A percentile compares a stretch with the other conserved stretches of the same genome.
phyloP scores from a whole-genome alignment of 176 grass and related monocot species.

The Elymus sibiricus region DNA sequence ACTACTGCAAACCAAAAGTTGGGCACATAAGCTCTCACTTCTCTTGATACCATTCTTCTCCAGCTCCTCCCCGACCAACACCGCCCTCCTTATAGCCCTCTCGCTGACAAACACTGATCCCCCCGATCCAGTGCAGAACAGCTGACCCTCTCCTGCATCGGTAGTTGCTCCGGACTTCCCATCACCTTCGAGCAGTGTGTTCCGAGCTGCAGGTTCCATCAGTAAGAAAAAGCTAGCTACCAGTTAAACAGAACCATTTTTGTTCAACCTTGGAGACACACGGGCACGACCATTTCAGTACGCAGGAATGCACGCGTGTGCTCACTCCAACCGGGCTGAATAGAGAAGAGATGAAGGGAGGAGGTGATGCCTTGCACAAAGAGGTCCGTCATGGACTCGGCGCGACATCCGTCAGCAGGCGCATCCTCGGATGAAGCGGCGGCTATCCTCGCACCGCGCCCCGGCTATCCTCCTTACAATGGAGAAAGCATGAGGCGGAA shows the following conservation, averaged over 20 bases:
- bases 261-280: not conserved
- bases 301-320: not conserved
- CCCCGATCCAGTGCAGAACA: slow-evolving; percentile 37
- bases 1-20: not conserved
- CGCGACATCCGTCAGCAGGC: not conserved
- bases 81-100: slow-evolving; percentile 9
- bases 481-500: too few species aligned
- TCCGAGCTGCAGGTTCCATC: slow-evolving; percentile 5
- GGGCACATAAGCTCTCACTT: not conserved
- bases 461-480: too few species aligned
- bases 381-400: slow-evolving; percentile 37
- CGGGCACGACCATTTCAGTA: not conserved
- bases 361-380: slow-evolving; percentile 14
- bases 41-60: not conserved
- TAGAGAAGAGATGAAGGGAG: not conserved
- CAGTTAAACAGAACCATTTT: not conserved
- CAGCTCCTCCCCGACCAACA: slow-evolving; percentile 12
- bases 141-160: not conserved
- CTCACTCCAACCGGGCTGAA: not conserved
- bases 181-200: not conserved
- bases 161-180: not conserved
- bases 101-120: slow-evolving; percentile 1
- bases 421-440: too few species aligned
- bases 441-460: too few species aligned
- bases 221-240: not conserved